phyloP scores from a whole-genome alignment of 1,139 yeast genomes.

The Taphrina flavorubra region DNA sequence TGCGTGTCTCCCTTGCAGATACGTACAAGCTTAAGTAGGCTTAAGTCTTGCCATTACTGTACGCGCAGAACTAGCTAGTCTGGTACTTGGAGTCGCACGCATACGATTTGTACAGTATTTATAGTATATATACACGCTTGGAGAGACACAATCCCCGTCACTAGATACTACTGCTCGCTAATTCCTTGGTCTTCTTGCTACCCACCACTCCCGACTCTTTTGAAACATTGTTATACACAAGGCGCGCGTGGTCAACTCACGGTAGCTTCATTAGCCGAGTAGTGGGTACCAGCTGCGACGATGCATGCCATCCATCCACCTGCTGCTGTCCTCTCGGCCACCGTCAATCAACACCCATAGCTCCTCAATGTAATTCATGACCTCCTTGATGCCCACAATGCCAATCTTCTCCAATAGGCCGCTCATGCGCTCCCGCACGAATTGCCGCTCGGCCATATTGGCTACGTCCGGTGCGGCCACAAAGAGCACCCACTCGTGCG shows the following conservation, averaged over 20 bases:
- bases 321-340: constrained; percentile 5
- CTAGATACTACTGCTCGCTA: no score
- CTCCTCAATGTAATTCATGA: constrained; percentile 38
- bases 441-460: constrained; percentile 11
- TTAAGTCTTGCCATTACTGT: no score
- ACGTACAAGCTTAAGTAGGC: no score
- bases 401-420: constrained; percentile 40
- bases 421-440: constrained; percentile 32
- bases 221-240: neutral
- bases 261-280: constrained; percentile 14
- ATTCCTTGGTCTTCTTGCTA: no score
- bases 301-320: constrained; percentile 40
- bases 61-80: no score
- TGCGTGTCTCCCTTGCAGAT: no score
- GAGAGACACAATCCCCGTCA: no score
- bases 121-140: no score
- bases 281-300: constrained; percentile 28
- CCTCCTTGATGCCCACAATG: constrained; percentile 37
- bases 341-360: constrained; percentile 18
- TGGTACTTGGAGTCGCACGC: no score
- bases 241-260: neutral
- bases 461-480: constrained; percentile 36
- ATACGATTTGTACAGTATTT: no score
- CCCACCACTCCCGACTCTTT: no score
- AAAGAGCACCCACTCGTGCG: constrained; percentile 39